Conservation (phyloP, 192 early-diverging fungal genomes). For the Podila minutissima region DNA sequence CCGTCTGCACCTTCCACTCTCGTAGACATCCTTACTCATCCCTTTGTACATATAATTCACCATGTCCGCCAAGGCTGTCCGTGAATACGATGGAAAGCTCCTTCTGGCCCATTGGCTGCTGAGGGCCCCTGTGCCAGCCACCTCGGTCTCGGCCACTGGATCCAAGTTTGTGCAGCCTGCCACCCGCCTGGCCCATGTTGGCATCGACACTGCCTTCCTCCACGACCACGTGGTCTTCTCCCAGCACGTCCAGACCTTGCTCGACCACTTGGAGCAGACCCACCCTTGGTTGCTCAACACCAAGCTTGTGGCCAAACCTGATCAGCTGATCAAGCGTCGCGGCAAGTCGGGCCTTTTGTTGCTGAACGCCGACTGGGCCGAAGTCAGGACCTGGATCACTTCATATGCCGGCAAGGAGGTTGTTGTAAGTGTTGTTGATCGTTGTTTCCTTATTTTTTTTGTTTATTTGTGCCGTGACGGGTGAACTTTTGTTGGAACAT, state of each 20-base stretch:
- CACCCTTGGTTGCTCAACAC: conserved; percentile 87
- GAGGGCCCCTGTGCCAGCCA: conserved; percentile 70
- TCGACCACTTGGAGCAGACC: conserved; percentile 72
- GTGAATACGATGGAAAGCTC: conserved; percentile 98
- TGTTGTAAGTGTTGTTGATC: conserved; percentile 59
- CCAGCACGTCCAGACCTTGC: conserved; percentile 63
- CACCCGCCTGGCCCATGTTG: conserved; percentile 81
- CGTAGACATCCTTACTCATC: neutral
- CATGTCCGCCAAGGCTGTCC: conserved; percentile 93
- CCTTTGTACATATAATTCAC: conserved; percentile 5
- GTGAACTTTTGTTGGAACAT: too few species aligned
- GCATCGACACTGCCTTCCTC: conserved; percentile 72
- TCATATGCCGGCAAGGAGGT: conserved; percentile 89
- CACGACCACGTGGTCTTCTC: conserved; percentile 71
- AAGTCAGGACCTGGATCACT: conserved; percentile 90
- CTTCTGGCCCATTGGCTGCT: conserved; percentile 91
- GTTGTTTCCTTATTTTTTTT: neutral
- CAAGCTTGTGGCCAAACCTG: conserved; percentile 97
- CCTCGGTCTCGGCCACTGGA: conserved; percentile 51
- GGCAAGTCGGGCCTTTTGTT: conserved; percentile 96
- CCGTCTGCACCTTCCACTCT: neutral
- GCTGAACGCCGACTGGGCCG: conserved; percentile 90
- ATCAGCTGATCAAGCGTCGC: conserved; percentile 97
- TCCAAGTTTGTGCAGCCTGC: conserved; percentile 77
- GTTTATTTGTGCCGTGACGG: too few species aligned